Percentiles rank a stretch among this genome's conserved stretches.
Conservation (phyloP, 768 basidiomycete genomes). For the Nidularia sp. region DNA sequence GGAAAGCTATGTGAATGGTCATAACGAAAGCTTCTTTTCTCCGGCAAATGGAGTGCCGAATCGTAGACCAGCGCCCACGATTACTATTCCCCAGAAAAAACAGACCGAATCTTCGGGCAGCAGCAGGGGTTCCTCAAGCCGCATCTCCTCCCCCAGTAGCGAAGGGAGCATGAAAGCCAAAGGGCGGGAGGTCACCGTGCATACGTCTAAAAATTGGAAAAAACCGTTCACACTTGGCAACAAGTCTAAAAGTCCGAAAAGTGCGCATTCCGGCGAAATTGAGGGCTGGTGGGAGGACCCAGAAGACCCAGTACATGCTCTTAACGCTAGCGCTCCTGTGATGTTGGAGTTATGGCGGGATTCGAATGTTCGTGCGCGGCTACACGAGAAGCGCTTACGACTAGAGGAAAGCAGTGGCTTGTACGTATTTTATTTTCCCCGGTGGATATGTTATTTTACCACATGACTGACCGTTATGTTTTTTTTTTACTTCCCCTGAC, state of each 20-base stretch:
- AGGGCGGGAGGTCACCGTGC: conserved; percentile 54
- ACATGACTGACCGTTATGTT: conserved; percentile 3
- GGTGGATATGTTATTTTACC: too few species aligned
- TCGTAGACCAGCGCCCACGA: conserved; percentile 47
- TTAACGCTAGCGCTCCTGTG: conserved; percentile 56
- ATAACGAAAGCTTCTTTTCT: conserved; percentile 15
- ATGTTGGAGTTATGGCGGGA: conserved; percentile 81
- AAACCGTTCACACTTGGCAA: conserved; percentile 57
- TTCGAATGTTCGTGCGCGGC: conserved; percentile 53
- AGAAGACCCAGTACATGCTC: conserved; percentile 70
- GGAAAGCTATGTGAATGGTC: conserved; percentile 24
- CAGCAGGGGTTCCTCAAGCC: neutral
- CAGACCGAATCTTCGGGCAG: conserved; percentile 19
- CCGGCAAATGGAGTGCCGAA: conserved; percentile 18
- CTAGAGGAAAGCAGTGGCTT: conserved; percentile 84
- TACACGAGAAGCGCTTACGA: conserved; percentile 63
- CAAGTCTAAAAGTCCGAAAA: conserved; percentile 65
- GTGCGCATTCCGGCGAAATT: conserved; percentile 65
- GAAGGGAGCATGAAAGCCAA: conserved; percentile 10
- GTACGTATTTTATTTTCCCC: conserved; percentile 37
- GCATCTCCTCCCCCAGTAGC: neutral
- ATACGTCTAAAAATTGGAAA: conserved; percentile 66
- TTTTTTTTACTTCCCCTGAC: conserved; percentile 8
- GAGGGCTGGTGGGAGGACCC: conserved; percentile 87
- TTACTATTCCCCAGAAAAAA: conserved; percentile 37